Percentiles rank a stretch among this genome's conserved stretches.
Conservation (phyloP, 2,329 filamentous ascomycete genomes). For the Calonectria honghensis region DNA sequence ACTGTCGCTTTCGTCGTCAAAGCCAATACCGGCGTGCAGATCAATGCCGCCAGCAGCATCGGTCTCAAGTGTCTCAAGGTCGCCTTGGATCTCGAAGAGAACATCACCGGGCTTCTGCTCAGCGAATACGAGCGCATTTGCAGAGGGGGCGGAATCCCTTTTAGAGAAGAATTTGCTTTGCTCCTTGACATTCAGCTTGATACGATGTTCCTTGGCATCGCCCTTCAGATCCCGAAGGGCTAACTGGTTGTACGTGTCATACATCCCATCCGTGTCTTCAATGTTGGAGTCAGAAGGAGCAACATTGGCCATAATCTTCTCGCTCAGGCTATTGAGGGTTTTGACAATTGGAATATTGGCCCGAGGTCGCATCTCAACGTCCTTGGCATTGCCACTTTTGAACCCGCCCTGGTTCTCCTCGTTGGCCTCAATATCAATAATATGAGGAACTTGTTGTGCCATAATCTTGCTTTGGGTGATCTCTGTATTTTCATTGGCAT, state of each 20-base stretch:
- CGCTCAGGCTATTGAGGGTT: conserved; percentile 91
- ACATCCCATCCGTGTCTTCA: conserved; percentile 74
- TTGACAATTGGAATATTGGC: conserved; percentile 91
- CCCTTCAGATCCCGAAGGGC: conserved; percentile 87
- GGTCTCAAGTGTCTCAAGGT: conserved; percentile 72
- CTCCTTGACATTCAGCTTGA: conserved; percentile 91
- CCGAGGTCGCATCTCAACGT: conserved; percentile 90
- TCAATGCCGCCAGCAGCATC: conserved; percentile 72
- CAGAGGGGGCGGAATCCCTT: conserved; percentile 68
- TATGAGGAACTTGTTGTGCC: conserved; percentile 84
- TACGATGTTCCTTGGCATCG: conserved; percentile 82
- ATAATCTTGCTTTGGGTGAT: conserved; percentile 72
- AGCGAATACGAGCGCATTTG: conserved; percentile 73
- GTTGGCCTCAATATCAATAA: conserved; percentile 94
- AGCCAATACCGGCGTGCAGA: conserved; percentile 79
- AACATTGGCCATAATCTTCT: conserved; percentile 94
- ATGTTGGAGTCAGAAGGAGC: conserved; percentile 83
- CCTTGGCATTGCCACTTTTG: conserved; percentile 87
- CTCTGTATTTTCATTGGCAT: conserved; percentile 80
- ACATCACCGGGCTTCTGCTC: conserved; percentile 83
- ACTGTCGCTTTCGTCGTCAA: conserved; percentile 82
- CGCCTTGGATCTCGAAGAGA: conserved; percentile 77
- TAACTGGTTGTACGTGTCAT: conserved; percentile 85
- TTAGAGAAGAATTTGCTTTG: conserved; percentile 88
- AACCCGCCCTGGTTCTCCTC: conserved; percentile 94